Evolutionary conservation across 1,284 basidiomycete species (phyloP).

Genomic region (Trichosporon faecale): DNA sequence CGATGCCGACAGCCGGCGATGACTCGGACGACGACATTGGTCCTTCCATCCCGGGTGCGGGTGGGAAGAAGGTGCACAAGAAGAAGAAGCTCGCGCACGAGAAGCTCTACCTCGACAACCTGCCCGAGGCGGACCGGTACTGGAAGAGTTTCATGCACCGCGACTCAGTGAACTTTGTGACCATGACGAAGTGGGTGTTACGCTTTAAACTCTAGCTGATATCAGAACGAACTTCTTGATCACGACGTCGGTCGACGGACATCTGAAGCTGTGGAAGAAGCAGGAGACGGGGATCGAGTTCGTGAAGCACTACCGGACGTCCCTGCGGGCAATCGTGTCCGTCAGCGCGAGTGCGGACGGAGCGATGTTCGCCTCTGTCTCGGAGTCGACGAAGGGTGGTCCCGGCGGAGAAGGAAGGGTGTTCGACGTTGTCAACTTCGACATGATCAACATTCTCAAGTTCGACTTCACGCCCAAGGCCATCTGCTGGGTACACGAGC

Average conservation of each 20-base stretch:
- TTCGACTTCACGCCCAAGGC: slow-evolving; percentile 77
- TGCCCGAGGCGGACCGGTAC: slow-evolving; percentile 90
- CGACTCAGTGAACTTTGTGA: slow-evolving; percentile 82
- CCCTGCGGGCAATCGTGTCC: slow-evolving; percentile 72
- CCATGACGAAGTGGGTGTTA: slow-evolving; percentile 74
- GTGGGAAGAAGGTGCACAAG: slow-evolving; percentile 21
- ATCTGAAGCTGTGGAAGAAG: slow-evolving; percentile 98
- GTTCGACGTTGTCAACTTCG: slow-evolving; percentile 96
- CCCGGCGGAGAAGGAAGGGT: slow-evolving; percentile 78
- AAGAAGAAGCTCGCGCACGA: slow-evolving; percentile 63
- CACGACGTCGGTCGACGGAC: slow-evolving; percentile 91
- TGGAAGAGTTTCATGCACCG: slow-evolving; percentile 98
- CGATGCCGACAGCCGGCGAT: slow-evolving; percentile 28
- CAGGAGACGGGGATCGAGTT: slow-evolving; percentile 88
- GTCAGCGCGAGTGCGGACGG: slow-evolving; percentile 90
- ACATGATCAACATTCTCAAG: slow-evolving; percentile 98
- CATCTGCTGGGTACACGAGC: slow-evolving; percentile 88
- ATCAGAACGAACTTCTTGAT: slow-evolving; percentile 84
- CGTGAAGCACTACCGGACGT: slow-evolving; percentile 90
- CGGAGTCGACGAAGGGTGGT: slow-evolving; percentile 55
- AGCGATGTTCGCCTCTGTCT: slow-evolving; percentile 81
- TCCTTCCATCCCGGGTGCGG: neutral
- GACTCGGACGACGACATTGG: slow-evolving; percentile 22
- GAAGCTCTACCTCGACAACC: slow-evolving; percentile 81
- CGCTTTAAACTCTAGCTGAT: neutral